Percentiles rank a stretch among this genome's conserved stretches.
These are phyloP conservation scores for Paracoccidioides brasiliensis DNA, from an alignment of 2,329 filamentous ascomycete genomes.

Conservation along the genomic window DNA sequence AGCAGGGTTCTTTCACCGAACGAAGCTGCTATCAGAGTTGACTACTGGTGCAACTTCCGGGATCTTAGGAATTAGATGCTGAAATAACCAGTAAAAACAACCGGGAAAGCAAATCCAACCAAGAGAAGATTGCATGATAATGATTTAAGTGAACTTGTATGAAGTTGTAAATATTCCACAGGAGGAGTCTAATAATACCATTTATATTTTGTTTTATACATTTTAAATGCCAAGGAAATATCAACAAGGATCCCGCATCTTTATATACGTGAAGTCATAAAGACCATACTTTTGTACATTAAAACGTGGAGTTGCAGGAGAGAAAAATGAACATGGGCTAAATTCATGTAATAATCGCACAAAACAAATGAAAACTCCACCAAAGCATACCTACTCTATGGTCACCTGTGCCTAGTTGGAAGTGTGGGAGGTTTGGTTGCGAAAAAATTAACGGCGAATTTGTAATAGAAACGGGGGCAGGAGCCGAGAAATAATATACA, in stretches of 20 bases:
- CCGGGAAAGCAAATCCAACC: not conserved
- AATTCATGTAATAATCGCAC: not conserved
- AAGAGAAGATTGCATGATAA: not conserved
- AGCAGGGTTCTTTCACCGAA: constrained; percentile 1
- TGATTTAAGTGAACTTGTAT: not conserved
- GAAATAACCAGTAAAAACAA: not conserved
- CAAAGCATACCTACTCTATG: not conserved
- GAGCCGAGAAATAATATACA: constrained; percentile 11
- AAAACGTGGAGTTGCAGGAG: not conserved
- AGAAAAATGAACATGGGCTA: not conserved
- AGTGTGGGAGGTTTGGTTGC: not conserved
- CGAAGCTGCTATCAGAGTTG: not conserved
- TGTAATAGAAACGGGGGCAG: constrained; percentile 13
- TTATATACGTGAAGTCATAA: not conserved
- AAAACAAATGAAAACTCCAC: not conserved
- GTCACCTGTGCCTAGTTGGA: constrained; percentile 2
- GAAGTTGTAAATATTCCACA: not conserved
- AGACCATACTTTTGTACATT: constrained; percentile 1
- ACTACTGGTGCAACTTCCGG: not conserved
- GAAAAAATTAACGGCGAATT: constrained; percentile 16
- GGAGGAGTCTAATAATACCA: not conserved
- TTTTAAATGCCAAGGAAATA: not conserved
- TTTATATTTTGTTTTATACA: not conserved
- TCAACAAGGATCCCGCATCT: not conserved
- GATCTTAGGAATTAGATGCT: not conserved